Percentiles rank a stretch among this genome's conserved stretches.
phyloP scores from a whole-genome alignment of 2,329 filamentous ascomycete species.

The Diaporthe caulivora region DNA sequence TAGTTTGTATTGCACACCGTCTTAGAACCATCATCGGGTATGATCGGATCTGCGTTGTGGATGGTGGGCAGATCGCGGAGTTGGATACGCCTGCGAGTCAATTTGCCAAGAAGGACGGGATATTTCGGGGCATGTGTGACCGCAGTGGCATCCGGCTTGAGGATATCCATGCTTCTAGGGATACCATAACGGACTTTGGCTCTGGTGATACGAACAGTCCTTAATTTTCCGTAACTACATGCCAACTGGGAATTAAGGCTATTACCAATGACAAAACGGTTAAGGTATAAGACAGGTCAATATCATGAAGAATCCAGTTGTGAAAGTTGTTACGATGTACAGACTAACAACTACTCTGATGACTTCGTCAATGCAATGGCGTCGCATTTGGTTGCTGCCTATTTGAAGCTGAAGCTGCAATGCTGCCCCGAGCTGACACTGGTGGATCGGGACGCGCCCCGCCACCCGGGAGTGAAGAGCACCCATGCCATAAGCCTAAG shows the following conservation, averaged over 20 bases:
- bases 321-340: background rate
- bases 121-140: slow-evolving; percentile 93
- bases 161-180: slow-evolving; percentile 56
- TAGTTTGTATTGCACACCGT: slow-evolving; percentile 93
- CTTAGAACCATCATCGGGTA: slow-evolving; percentile 93
- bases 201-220: background rate
- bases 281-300: background rate
- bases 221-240: background rate
- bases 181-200: background rate
- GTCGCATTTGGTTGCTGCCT: background rate
- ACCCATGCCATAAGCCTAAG: background rate
- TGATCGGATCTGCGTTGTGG: slow-evolving; percentile 97
- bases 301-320: background rate
- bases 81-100: slow-evolving; percentile 80
- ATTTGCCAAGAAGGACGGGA: slow-evolving; percentile 76
- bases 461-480: background rate
- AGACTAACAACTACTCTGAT: background rate
- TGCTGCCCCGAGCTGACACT: background rate
- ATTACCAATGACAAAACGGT: background rate
- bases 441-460: background rate
- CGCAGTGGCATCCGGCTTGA: slow-evolving; percentile 78
- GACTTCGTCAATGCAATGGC: too few species aligned
- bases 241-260: background rate
- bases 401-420: background rate
- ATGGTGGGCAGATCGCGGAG: slow-evolving; percentile 87